phyloP scores from a whole-genome alignment of 225 moss, liverwort and hornwort species.

The Pseudoscleropodium purum region DNA sequence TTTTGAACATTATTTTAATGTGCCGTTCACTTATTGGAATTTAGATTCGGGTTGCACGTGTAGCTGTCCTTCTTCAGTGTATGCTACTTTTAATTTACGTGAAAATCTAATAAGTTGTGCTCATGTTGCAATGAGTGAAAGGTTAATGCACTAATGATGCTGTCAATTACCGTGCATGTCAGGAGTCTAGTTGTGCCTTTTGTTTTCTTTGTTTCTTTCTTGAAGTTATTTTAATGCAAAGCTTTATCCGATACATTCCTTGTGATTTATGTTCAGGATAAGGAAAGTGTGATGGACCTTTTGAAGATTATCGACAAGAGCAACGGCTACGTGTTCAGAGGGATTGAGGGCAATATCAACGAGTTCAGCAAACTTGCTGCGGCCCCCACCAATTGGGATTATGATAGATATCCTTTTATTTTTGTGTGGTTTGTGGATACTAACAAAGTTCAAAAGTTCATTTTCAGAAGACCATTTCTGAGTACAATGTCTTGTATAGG shows the following conservation, averaged over 20 bases:
- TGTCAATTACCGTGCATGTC: background rate
- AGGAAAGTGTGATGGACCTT: constrained; percentile 90
- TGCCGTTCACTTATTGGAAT: background rate
- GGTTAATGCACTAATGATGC: background rate
- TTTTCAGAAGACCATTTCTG: background rate
- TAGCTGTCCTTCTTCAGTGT: background rate
- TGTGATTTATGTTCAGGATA: constrained; percentile 57
- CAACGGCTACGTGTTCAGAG: constrained; percentile 93
- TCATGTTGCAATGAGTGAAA: background rate
- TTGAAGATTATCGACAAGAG: constrained; percentile 93
- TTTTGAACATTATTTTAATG: background rate
- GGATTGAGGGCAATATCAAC: constrained; percentile 79
- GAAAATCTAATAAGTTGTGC: background rate
- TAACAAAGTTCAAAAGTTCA: background rate
- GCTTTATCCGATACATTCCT: background rate
- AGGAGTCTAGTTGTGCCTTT: background rate
- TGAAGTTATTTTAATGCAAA: background rate
- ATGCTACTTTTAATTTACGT: background rate
- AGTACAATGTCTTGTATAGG: background rate
- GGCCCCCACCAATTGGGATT: constrained; percentile 82
- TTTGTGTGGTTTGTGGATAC: background rate
- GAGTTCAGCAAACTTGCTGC: constrained; percentile 86
- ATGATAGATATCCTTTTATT: constrained; percentile 90
- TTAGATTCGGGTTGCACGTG: background rate
- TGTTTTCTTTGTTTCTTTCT: background rate